Evolutionary conservation across 208 protist genomes (phyloP).

Genomic region (Leishmania martiniquensis): DNA sequence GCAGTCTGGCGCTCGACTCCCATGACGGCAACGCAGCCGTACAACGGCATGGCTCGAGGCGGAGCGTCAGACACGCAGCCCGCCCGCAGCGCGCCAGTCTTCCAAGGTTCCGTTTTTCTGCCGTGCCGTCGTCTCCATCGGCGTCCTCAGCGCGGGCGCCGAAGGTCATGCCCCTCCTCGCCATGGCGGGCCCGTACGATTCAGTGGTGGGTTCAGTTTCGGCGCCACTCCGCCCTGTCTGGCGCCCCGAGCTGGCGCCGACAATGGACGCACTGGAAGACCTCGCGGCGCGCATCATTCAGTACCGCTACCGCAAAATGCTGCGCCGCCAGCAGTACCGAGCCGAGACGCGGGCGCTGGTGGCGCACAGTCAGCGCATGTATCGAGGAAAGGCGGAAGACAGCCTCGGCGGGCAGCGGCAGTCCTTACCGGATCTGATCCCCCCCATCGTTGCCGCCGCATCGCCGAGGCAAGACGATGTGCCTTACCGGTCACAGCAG

Average conservation of each 20-base stretch:
- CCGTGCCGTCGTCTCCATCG: background rate
- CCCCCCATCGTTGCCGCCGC: background rate
- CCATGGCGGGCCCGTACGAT: background rate
- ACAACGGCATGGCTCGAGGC: background rate
- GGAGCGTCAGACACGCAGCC: background rate
- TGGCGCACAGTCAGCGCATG: conserved; percentile 20
- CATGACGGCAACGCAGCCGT: background rate
- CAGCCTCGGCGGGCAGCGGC: background rate
- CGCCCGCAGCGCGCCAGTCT: background rate
- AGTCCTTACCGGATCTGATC: background rate
- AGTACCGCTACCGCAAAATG: conserved; percentile 54
- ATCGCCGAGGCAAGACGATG: conserved; percentile 1
- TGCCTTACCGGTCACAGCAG: background rate
- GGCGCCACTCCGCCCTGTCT: conserved; percentile 7
- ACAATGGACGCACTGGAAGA: conserved; percentile 35
- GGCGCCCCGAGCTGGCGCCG: conserved; percentile 19
- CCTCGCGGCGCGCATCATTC: conserved; percentile 67
- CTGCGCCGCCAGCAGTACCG: conserved; percentile 33
- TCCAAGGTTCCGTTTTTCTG: background rate
- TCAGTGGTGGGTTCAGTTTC: background rate
- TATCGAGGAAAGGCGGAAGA: background rate
- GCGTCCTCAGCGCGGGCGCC: background rate
- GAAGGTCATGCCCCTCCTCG: background rate
- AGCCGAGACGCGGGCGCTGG: conserved; percentile 31
- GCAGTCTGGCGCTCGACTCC: background rate